phyloP scores from a whole-genome alignment of 257 asterid species.

The Solanum etuberosum region DNA sequence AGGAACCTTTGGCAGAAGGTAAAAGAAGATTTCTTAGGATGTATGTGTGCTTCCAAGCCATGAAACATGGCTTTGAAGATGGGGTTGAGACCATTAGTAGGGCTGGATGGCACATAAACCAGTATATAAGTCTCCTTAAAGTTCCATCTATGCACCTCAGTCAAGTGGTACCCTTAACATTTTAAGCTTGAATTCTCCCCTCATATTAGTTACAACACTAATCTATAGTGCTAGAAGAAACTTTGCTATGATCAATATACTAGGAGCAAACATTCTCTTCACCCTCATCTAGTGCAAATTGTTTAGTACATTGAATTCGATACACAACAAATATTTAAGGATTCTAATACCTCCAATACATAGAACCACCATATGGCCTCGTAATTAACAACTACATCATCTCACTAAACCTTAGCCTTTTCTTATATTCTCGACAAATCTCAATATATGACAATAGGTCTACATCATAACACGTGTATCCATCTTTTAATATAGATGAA shows the following conservation, averaged over 20 bases:
- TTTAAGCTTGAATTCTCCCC: neutral
- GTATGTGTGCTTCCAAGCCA: neutral
- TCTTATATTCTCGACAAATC: neutral
- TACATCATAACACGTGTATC: neutral
- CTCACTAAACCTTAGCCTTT: neutral
- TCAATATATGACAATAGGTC: neutral
- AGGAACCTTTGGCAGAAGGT: neutral
- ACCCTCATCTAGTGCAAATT: neutral
- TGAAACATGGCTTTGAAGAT: neutral
- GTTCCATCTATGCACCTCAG: neutral
- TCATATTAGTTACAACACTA: neutral
- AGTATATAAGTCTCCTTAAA: neutral
- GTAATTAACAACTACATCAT: neutral
- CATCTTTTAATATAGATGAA: neutral
- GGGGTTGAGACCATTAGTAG: neutral
- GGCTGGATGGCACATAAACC: neutral
- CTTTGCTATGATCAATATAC: neutral
- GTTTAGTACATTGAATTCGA: neutral
- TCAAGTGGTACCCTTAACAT: neutral
- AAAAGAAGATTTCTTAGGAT: neutral
- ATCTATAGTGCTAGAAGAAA: neutral
- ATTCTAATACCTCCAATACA: neutral
- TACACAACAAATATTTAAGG: neutral
- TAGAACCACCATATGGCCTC: neutral
- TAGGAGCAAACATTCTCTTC: neutral